Base-by-base conservation (phyloP, 2,329 filamentous ascomycete genomes). In the Penicillium verrucosum region DNA sequence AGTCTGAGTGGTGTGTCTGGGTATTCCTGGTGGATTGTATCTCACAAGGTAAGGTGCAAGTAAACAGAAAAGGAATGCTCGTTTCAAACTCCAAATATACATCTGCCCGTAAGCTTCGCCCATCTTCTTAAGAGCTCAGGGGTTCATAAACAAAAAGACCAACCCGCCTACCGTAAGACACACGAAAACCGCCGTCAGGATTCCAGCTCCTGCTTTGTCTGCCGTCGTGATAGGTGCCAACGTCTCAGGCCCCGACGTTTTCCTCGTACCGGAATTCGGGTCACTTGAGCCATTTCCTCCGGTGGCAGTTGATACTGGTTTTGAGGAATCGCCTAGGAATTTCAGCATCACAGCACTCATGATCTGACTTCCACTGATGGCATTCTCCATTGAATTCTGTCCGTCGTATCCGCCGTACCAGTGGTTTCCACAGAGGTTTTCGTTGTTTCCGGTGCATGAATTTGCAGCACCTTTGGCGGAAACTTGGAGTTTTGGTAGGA, bases 341-440 rank as follows among this genome's bases (percentile, higher is more conserved):
- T 51, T 36, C 49, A 51, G 38, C 49, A 51, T 51, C 18, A 51
- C 10, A 27, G 49, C 49, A 25, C 49, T 51, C 49, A 89, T 73
- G 9, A 85, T 81, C 25, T 82, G 80, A 21, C 89, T 75, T 0
- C 85, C 86, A 64, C 82, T 85, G 82, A 89, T 87, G 76, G 89
- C 85, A 70, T 87, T 78, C 42, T 87, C 82, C 3, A 89, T 85
- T 51, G 86, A 86, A n/a, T 75, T 78, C 47, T 77, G 80, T 46
- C 80, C 80, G 60, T 85, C 82, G 64, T 78, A 89, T 1, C 63
- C 64, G 0, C 70, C 64, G 37, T 75, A 79, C 87, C 87, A 89
- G 65, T 81, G 81, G 63, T 87, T 82, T 6, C 85, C 84, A 65
- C 87, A 90, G 40, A 78, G 79, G 14, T 81, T 80, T n/a, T 85